These are phyloP conservation scores for Fraxinus platypoda DNA, from an alignment of 305 asterid species.

Conservation along the genomic window DNA sequence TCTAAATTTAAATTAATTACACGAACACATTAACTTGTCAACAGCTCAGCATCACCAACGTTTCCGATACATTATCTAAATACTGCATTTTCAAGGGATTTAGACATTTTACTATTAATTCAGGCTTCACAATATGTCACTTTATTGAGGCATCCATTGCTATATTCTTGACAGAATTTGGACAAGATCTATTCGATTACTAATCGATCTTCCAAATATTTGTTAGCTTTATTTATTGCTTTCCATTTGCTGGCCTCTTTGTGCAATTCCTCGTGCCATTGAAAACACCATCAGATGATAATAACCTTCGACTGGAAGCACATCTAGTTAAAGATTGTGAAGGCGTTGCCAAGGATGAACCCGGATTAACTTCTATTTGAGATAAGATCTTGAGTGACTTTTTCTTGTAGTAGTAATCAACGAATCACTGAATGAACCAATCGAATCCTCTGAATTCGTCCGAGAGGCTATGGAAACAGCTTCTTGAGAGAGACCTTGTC, in stretches of 20 bases:
- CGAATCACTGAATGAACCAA: slow-evolving; percentile 21
- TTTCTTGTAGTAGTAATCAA: slow-evolving; percentile 23
- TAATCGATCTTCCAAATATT: slow-evolving; percentile 16
- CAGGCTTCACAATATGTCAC: slow-evolving; percentile 34
- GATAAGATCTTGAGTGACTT: slow-evolving; percentile 64
- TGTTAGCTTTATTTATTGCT: slow-evolving; percentile 25
- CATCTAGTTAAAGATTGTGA: slow-evolving; percentile 41
- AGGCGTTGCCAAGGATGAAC: slow-evolving; percentile 26
- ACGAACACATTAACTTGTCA: neutral
- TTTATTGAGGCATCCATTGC: slow-evolving; percentile 21
- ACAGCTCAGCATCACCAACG: neutral
- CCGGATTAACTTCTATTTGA: slow-evolving; percentile 42
- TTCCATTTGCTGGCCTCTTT: slow-evolving; percentile 25
- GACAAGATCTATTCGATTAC: slow-evolving; percentile 31
- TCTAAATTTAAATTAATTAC: neutral
- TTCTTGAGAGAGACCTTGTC: slow-evolving; percentile 70
- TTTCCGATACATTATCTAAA: neutral
- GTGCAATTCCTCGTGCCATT: slow-evolving; percentile 27
- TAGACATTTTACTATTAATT: slow-evolving; percentile 25
- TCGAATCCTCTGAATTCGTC: slow-evolving; percentile 30
- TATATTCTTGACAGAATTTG: slow-evolving; percentile 30
- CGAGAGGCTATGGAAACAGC: slow-evolving; percentile 55
- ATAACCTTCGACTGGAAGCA: slow-evolving; percentile 44
- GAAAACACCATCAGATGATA: slow-evolving; percentile 17
- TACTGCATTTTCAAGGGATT: no score